Evolutionary conservation across 495 filamentous ascomycete genomes (phyloP).

Genomic region (Aspergillus sclerotioniger): DNA sequence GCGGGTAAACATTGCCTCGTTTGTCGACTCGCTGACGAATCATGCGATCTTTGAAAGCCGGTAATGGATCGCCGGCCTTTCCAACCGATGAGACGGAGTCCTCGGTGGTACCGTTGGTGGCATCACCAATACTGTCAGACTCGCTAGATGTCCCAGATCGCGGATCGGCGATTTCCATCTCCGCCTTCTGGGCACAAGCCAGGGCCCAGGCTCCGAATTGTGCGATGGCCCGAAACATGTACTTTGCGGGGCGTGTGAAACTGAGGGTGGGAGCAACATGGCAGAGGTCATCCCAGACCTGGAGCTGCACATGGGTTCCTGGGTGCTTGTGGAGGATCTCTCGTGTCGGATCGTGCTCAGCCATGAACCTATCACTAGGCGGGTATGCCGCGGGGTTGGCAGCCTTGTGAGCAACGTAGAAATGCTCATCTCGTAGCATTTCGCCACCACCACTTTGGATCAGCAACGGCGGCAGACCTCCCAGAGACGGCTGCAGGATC

Average conservation of each 20-base stretch:
- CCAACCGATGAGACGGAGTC: constrained; percentile 53
- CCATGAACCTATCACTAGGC: constrained; percentile 61
- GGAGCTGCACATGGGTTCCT: constrained; percentile 90
- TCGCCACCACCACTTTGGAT: constrained; percentile 87
- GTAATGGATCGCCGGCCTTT: constrained; percentile 77
- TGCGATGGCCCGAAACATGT: constrained; percentile 86
- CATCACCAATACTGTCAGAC: constrained; percentile 34
- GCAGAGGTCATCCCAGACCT: constrained; percentile 93
- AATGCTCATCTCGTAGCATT: constrained; percentile 86
- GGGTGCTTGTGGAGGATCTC: constrained; percentile 60
- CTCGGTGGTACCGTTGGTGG: constrained; percentile 16
- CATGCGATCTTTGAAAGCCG: constrained; percentile 78
- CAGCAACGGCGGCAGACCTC: constrained; percentile 82
- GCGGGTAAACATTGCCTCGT: constrained; percentile 65
- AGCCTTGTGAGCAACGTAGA: constrained; percentile 92
- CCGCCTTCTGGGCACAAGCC: constrained; percentile 72
- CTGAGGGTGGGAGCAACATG: constrained; percentile 88
- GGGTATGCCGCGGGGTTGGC: constrained; percentile 74
- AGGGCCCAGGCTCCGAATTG: constrained; percentile 92
- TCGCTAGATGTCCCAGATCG: constrained; percentile 65
- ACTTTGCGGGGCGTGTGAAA: constrained; percentile 91
- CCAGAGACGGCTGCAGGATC: constrained; percentile 77
- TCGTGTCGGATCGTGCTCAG: constrained; percentile 59
- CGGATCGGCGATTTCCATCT: constrained; percentile 83
- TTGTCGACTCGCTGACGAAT: constrained; percentile 83